Conservation (phyloP, 345 rosid genomes). For the Brassica incana region DNA sequence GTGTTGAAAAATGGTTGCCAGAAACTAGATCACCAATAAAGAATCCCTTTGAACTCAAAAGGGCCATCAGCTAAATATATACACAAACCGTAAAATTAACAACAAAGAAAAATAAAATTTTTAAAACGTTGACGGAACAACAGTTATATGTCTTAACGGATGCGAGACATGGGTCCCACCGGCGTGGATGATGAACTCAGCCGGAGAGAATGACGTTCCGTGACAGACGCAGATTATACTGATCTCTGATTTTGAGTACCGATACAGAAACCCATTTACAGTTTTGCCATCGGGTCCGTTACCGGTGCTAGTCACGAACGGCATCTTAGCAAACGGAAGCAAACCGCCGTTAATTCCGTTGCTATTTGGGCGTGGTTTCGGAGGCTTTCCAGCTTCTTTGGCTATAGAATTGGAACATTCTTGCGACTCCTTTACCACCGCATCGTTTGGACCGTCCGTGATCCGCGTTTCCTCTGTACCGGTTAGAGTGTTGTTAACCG, state of each 20-base stretch:
- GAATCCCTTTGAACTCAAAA: constrained; percentile 15
- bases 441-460: not conserved
- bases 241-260: constrained; percentile 55
- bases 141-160: constrained; percentile 59
- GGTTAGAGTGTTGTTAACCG: not conserved
- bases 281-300: constrained; percentile 69
- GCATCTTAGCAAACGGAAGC: constrained; percentile 48
- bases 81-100: not conserved
- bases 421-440: not conserved
- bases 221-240: constrained; percentile 73
- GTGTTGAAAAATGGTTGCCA: not conserved
- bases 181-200: constrained; percentile 73
- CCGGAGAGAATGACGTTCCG: constrained; percentile 65
- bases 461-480: not conserved
- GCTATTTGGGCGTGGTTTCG: constrained; percentile 40
- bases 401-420: not conserved
- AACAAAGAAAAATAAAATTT: not conserved
- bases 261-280: constrained; percentile 59
- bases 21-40: not conserved
- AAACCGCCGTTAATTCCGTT: constrained; percentile 3
- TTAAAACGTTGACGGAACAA: constrained; percentile 47
- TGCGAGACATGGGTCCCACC: constrained; percentile 56
- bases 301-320: constrained; percentile 68
- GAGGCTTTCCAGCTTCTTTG: constrained; percentile 41
- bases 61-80: not conserved